Percentiles rank a stretch among this genome's conserved stretches.
phyloP scores from a whole-genome alignment of 2,329 filamentous ascomycete species.

The Ophiognomonia clavigignenti-juglandacearum region DNA sequence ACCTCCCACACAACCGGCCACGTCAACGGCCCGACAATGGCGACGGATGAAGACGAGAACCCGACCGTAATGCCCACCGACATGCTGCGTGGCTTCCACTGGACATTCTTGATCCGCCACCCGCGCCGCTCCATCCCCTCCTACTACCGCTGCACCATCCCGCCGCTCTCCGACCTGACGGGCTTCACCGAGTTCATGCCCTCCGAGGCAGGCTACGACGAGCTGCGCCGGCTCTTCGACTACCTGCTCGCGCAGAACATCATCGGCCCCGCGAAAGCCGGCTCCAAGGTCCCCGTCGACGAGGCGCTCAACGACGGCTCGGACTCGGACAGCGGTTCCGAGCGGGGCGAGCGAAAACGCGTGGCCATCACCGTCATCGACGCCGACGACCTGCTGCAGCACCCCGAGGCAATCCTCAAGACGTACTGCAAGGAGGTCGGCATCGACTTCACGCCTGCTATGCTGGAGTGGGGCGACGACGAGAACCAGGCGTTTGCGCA shows the following conservation, averaged over 20 bases:
- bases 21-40: conserved; percentile 26
- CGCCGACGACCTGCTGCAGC: conserved; percentile 88
- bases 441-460: conserved; percentile 67
- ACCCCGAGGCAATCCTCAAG: conserved; percentile 69
- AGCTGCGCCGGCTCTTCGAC: conserved; percentile 83
- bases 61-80: conserved; percentile 78
- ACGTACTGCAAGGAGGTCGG: conserved; percentile 79
- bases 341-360: conserved; percentile 2
- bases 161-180: conserved; percentile 75
- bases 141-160: conserved; percentile 90
- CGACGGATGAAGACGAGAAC: conserved; percentile 59
- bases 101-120: conserved; percentile 94
- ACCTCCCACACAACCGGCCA: conserved; percentile 21
- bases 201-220: conserved; percentile 82
- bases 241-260: conserved; percentile 67
- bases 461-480: conserved; percentile 81
- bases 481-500: conserved; percentile 65
- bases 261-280: conserved; percentile 63
- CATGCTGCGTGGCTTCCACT: conserved; percentile 77
- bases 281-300: conserved; percentile 22
- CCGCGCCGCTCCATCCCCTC: conserved; percentile 88
- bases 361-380: conserved; percentile 74
- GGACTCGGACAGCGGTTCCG: conserved; percentile 5
- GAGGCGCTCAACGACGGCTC: conserved; percentile 20
- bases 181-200: conserved; percentile 86